Evolutionary conservation across 495 filamentous ascomycete genomes (phyloP).

Genomic region (Talaromyces proteolyticus): DNA sequence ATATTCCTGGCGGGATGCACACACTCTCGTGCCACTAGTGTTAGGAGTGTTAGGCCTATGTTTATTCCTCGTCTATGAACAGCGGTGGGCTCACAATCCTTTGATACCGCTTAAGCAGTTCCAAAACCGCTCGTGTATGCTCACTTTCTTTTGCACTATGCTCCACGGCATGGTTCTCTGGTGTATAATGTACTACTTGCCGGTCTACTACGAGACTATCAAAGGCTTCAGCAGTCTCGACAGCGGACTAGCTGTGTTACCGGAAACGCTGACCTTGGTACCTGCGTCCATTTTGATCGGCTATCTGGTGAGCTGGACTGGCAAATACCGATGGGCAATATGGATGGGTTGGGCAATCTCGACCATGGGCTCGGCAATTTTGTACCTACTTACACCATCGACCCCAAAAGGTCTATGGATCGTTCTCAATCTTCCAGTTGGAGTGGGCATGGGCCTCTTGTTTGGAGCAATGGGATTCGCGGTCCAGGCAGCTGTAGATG

Average conservation of each 20-base stretch:
- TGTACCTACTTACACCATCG: conserved; percentile 11
- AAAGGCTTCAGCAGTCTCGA: not conserved
- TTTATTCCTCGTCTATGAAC: conserved; percentile 10
- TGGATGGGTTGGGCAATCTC: conserved; percentile 1
- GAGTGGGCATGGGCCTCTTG: conserved; percentile 19
- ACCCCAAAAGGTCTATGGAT: conserved; percentile 13
- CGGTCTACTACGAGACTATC: conserved; percentile 1
- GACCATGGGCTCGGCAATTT: not conserved
- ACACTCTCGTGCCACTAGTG: conserved; percentile 40
- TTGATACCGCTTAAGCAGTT: conserved; percentile 10
- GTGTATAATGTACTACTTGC: not conserved
- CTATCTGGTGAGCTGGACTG: not conserved
- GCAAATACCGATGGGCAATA: not conserved
- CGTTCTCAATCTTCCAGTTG: conserved; percentile 16
- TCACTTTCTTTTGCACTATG: conserved; percentile 15
- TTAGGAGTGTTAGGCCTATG: conserved; percentile 31
- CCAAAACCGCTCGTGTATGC: conserved; percentile 3
- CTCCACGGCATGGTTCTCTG: conserved; percentile 8
- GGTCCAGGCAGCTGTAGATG: conserved; percentile 22
- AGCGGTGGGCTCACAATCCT: not conserved
- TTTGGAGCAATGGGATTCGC: conserved; percentile 22
- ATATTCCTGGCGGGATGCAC: conserved; percentile 36
- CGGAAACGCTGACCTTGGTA: not conserved
- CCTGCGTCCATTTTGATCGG: not conserved
- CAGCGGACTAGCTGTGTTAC: not conserved